Evolutionary conservation across 257 asterid genomes (phyloP).

Genomic region (Gardenia jasminoides): DNA sequence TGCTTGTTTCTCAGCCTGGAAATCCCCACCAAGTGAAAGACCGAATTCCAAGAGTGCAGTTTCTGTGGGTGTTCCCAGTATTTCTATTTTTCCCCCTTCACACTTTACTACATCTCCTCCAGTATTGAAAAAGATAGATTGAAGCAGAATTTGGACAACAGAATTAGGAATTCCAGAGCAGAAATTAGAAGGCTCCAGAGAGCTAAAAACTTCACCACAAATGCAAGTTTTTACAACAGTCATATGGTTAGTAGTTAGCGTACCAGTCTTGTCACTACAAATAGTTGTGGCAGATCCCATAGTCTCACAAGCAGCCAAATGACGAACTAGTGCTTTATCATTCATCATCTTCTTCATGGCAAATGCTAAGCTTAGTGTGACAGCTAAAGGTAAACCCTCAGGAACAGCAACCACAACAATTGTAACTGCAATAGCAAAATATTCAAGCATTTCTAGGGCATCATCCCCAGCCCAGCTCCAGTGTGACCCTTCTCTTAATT

Average conservation of each 20-base stretch:
- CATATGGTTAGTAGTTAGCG: constrained; percentile 86
- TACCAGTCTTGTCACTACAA: constrained; percentile 95
- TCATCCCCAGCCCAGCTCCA: constrained; percentile 79
- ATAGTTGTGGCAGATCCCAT: constrained; percentile 96
- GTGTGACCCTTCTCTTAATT: constrained; percentile 46
- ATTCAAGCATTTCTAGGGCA: constrained; percentile 77
- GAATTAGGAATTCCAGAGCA: constrained; percentile 55
- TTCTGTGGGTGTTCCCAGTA: constrained; percentile 85
- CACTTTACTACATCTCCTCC: constrained; percentile 74
- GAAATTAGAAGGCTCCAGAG: constrained; percentile 38
- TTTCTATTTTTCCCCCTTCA: constrained; percentile 55
- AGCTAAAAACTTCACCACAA: constrained; percentile 42
- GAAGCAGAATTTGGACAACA: constrained; percentile 43
- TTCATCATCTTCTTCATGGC: constrained; percentile 98
- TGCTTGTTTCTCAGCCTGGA: constrained; percentile 45
- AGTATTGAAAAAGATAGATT: constrained; percentile 74
- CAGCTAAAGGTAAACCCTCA: constrained; percentile 93
- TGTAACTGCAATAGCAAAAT: constrained; percentile 90
- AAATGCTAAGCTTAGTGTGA: constrained; percentile 88
- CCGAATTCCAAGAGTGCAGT: constrained; percentile 83
- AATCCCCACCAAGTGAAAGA: constrained; percentile 75
- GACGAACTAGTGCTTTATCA: constrained; percentile 89
- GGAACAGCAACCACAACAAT: constrained; percentile 97
- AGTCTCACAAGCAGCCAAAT: constrained; percentile 92
- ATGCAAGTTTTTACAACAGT: constrained; percentile 75